These are phyloP conservation scores for Lasiosphaeria miniovina DNA, from an alignment of 495 filamentous ascomycete species.

Conservation along the genomic window DNA sequence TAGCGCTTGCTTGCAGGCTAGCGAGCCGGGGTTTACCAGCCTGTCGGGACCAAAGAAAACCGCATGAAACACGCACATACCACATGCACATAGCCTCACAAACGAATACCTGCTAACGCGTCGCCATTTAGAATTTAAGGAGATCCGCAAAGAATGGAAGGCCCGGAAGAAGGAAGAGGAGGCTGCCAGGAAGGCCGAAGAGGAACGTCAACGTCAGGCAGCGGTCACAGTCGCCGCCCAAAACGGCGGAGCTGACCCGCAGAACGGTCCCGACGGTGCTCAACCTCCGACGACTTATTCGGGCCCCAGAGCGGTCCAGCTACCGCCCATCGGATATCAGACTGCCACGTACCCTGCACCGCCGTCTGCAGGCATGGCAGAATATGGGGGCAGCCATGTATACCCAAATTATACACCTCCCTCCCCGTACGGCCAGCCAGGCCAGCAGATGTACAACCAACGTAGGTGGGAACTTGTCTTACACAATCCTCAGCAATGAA, in stretches of 20 bases:
- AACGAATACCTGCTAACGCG: constrained; percentile 29
- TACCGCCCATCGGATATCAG: constrained; percentile 85
- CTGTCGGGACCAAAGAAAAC: constrained; percentile 5
- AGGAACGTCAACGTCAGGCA: constrained; percentile 75
- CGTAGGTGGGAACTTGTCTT: constrained; percentile 45
- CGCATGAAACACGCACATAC: background rate
- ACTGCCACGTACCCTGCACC: constrained; percentile 66
- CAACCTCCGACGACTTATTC: constrained; percentile 61
- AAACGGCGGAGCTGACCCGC: constrained; percentile 43
- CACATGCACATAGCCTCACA: too few species aligned
- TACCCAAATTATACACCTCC: constrained; percentile 62
- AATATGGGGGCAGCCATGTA: constrained; percentile 56
- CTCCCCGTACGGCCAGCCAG: constrained; percentile 70
- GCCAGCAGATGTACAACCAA: constrained; percentile 71
- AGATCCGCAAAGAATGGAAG: constrained; percentile 99
- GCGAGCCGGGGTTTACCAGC: constrained; percentile 17
- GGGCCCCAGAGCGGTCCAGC: constrained; percentile 59
- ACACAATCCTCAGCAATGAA: background rate
- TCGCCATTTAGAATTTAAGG: constrained; percentile 80
- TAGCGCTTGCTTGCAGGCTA: constrained; percentile 17
- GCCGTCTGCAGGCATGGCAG: constrained; percentile 62
- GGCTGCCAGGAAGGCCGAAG: constrained; percentile 79
- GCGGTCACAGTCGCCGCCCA: constrained; percentile 55
- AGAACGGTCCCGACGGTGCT: constrained; percentile 53
- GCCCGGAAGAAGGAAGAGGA: constrained; percentile 99